Evolutionary conservation across 805 yeast genomes (phyloP), one percentile per base, ranked within the genome.

Genomic region (Ogataea angusta): DNA sequence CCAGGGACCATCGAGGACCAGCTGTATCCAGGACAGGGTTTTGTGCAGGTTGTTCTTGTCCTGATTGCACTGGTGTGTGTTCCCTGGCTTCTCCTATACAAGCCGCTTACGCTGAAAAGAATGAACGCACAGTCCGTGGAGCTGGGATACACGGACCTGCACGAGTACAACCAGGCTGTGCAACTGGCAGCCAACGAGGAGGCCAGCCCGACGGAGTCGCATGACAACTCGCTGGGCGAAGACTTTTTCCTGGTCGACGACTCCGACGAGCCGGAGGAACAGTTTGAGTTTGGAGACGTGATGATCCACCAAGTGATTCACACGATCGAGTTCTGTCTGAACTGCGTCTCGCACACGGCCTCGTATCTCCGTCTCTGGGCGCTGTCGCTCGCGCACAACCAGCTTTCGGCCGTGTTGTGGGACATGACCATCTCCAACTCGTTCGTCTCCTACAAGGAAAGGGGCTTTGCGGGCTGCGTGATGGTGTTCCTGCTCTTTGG

Each of bases 311-410:
- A 83, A 60, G 89, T 83, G 23, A 83, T 83, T 50, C 88, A 83
- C 58, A 83, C 90, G 3, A 83, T 83, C 60, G 90, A 83, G 58
- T 83, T 83, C 60, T 83, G 90, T 57, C 70, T 83, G 53, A 83
- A 83, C 59, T 80, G 88, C 68, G 88, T 83, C 24, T 79, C 86
- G 4, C 90, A 83, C 53, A 83, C 90, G 0, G 90, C 90, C 2
- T 83, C 89, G 1, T 83, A 83, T 54, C 68, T 83, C 52, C 72
- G 90, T 62, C 67, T 83, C 43, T 83, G 90, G 90, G 90, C 90
- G 2, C 69, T 83, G 46, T 83, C 89, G 0, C 66, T 83, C 49
- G 90, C 90, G 0, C 90, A 83, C 56, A 85, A 85, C n/a, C 90
- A 83, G 63, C 68, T 83, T 46, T 81, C 88, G 10, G 66, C 79